A percentile compares a stretch with the other conserved stretches of the same genome.
Evolutionary conservation across 2,329 filamentous ascomycete species (phyloP).

Genomic region (Cordyceps pruinosa): DNA sequence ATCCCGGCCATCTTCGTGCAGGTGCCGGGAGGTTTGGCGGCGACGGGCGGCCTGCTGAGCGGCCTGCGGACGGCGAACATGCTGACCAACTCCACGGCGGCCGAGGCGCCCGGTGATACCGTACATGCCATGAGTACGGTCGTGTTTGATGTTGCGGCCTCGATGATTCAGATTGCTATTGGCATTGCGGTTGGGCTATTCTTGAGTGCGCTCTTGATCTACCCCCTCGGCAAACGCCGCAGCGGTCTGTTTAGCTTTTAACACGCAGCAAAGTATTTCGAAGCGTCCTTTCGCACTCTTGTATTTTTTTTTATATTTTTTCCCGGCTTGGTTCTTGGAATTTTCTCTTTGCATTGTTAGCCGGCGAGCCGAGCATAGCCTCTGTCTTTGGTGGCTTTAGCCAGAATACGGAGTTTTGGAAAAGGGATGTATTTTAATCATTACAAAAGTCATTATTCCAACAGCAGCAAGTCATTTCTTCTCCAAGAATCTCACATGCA

Average conservation of each 20-base stretch:
- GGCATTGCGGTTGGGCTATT: conserved; percentile 46
- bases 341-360: neutral
- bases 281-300: neutral
- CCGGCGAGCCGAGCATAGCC: conserved; percentile 3
- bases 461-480: no score
- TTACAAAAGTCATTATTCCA: neutral
- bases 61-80: conserved; percentile 38
- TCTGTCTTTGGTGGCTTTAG: neutral
- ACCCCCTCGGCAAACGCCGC: conserved; percentile 42
- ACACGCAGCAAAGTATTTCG: neutral
- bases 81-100: conserved; percentile 31
- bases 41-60: conserved; percentile 39
- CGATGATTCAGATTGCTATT: conserved; percentile 47
- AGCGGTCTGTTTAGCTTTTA: conserved; percentile 44
- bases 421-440: neutral
- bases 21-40: conserved; percentile 41
- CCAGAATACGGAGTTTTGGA: neutral
- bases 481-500: no score
- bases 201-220: conserved; percentile 41
- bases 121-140: conserved; percentile 26
- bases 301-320: neutral
- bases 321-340: no score
- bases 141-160: conserved; percentile 39
- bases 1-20: conserved; percentile 44
- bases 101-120: neutral